Conservation (phyloP, 2,329 filamentous ascomycete species). For the Hypoxylon sp. region DNA sequence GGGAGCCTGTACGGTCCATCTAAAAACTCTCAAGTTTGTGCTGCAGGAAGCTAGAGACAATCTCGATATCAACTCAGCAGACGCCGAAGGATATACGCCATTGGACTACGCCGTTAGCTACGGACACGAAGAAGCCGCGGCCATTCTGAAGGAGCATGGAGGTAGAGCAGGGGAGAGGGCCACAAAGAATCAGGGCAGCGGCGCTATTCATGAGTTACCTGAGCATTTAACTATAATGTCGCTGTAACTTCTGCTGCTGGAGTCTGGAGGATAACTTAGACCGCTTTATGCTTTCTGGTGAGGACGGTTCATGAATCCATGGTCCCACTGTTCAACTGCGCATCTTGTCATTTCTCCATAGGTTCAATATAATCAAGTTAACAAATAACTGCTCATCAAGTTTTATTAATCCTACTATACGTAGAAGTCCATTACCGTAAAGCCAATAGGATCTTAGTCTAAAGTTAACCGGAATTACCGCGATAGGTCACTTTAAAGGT, state of each 20-base stretch:
- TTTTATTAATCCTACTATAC: too few species aligned
- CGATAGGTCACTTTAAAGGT: neutral
- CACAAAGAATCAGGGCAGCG: neutral
- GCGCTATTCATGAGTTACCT: neutral
- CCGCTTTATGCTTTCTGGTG: too few species aligned
- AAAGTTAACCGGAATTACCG: neutral
- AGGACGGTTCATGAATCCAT: too few species aligned
- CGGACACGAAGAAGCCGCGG: too few species aligned
- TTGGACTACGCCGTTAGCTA: neutral
- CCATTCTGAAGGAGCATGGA: neutral
- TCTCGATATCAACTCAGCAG: constrained; percentile 1
- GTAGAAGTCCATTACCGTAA: too few species aligned
- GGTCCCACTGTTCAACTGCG: too few species aligned
- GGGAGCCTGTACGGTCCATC: too few species aligned
- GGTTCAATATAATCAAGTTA: neutral
- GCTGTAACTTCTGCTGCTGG: neutral
- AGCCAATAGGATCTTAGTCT: neutral
- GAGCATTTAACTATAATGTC: neutral
- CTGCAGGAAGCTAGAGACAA: neutral
- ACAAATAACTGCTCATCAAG: too few species aligned
- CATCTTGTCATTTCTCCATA: neutral
- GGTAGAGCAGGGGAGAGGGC: neutral
- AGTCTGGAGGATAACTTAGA: too few species aligned
- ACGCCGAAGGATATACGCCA: neutral
- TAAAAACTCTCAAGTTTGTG: neutral